Evolutionary conservation across 2,329 filamentous ascomycete genomes (phyloP).

Genomic region (Trichoderma brevicompactum): DNA sequence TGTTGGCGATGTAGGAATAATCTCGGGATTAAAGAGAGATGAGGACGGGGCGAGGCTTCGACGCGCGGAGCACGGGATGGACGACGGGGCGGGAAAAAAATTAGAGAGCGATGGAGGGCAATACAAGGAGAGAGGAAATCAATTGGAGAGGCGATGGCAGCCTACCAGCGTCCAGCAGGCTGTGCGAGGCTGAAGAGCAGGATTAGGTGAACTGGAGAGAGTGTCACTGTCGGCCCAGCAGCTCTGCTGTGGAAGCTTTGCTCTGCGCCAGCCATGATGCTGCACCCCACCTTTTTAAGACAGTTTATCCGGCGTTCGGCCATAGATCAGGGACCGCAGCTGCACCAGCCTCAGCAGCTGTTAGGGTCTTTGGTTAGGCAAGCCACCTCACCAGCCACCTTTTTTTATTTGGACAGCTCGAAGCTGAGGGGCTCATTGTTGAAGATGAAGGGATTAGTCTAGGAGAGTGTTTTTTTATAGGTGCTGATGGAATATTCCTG

Average conservation of each 20-base stretch:
- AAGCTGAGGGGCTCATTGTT: background rate
- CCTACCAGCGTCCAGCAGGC: slow-evolving; percentile 21
- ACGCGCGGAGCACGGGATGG: slow-evolving; percentile 9
- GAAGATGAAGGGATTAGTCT: background rate
- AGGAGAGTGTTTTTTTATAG: too few relatives aligned
- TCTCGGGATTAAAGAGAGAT: slow-evolving; percentile 24
- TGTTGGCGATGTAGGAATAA: slow-evolving; percentile 45
- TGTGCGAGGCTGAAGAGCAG: slow-evolving; percentile 27
- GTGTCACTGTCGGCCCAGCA: slow-evolving; percentile 28
- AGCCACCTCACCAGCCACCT: slow-evolving; percentile 25
- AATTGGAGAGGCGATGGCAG: slow-evolving; percentile 29
- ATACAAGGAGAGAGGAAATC: slow-evolving; percentile 18
- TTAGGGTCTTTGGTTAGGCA: background rate
- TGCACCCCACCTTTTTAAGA: slow-evolving; percentile 24
- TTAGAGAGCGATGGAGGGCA: background rate
- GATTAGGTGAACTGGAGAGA: slow-evolving; percentile 24
- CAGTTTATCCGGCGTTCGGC: slow-evolving; percentile 27
- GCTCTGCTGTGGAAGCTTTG: slow-evolving; percentile 29
- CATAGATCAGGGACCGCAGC: slow-evolving; percentile 22
- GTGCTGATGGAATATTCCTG: too few relatives aligned
- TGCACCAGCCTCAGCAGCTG: slow-evolving; percentile 6
- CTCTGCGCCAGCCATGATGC: slow-evolving; percentile 26
- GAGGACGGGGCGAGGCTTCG: slow-evolving; percentile 34
- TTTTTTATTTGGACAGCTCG: background rate
- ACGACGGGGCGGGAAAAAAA: slow-evolving; percentile 1